Base-by-base conservation (phyloP, 352 stramenopile species). In the Phytophthora fragariaefolia region DNA sequence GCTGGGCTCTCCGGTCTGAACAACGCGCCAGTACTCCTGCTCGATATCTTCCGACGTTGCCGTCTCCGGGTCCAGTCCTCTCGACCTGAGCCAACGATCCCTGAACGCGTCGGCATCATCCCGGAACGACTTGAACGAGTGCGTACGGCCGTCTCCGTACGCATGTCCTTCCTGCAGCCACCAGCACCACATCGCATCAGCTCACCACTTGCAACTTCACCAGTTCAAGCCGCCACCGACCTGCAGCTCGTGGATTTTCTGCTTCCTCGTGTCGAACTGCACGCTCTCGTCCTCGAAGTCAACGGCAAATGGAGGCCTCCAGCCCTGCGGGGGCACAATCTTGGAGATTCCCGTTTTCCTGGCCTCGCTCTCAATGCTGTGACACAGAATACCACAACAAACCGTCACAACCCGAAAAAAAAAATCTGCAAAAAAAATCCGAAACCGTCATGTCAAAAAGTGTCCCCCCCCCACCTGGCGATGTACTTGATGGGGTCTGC, bases 271-370 rank as follows among this genome's bases (percentile, higher is more conserved):
- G 54, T 90, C 80, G 67, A 99, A 98, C 3, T 64, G 50, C 50
- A 83, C 60, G 46, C 60, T 54, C 6, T 80, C 62, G 49, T 87
- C 34, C 51, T 95, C 71, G 18, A 94, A 51, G 47, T 95, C 66
- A 27, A 94, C 82, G n/a, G 79, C 75, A 62, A 89, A 92, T 15
- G 76, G 61, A 8, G 92, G 93, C 18, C 91, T 91, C 95, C 95
- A 99, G 12, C 94, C 97, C n/a, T 72, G 65, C 0, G 98, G 98
- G 38, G 98, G 97, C 1, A 99, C 93, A 66, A 99, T 99, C 77
- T 99, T 99, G 74, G 89, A 98, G 53, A 99, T 98, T n/a, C 97
- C 97, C 64, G 81, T 89, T 17, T 66, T 73, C 24, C 81, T 60
- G 0, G 80, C 86, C 34, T 86, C 71, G 17, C 71, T 66, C 63